Conservation (phyloP, 441 rosid species). For the Kokia cookei region DNA sequence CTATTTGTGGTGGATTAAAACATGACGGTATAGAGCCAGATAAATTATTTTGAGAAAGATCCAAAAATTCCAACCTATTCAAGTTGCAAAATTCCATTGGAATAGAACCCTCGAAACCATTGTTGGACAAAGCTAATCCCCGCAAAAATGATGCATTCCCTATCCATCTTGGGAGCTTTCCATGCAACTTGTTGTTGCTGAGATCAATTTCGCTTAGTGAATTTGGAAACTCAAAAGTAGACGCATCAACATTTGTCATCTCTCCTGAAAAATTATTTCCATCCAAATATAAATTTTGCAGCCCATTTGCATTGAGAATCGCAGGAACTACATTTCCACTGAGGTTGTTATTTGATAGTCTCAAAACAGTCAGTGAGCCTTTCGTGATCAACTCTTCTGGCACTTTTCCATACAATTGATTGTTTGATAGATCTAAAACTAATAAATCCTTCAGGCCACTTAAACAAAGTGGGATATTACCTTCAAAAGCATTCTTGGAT, state of each 20-base stretch:
- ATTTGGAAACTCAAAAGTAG: not conserved
- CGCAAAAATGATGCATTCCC: not conserved
- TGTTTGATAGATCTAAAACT: not conserved
- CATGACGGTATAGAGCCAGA: not conserved
- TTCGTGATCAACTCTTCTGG: not conserved
- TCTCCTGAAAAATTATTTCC: conserved; percentile 3
- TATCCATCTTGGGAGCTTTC: not conserved
- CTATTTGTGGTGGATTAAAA: not conserved
- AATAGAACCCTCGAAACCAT: not conserved
- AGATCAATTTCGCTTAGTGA: not conserved
- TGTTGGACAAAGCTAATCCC: not conserved
- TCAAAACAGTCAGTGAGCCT: not conserved
- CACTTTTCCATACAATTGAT: not conserved
- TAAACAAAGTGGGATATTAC: conserved; percentile 16
- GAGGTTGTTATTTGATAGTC: not conserved
- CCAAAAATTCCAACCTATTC: not conserved
- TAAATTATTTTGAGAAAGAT: conserved; percentile 8
- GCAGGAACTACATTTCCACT: not conserved
- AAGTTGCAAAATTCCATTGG: not conserved
- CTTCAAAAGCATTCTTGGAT: conserved; percentile 9
- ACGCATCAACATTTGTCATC: not conserved
- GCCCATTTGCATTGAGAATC: not conserved
- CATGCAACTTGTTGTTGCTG: not conserved
- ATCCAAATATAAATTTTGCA: not conserved
- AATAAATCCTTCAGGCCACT: not conserved